Base-by-base conservation (phyloP, 1,284 basidiomycete species). In the Pholiota adiposa region DNA sequence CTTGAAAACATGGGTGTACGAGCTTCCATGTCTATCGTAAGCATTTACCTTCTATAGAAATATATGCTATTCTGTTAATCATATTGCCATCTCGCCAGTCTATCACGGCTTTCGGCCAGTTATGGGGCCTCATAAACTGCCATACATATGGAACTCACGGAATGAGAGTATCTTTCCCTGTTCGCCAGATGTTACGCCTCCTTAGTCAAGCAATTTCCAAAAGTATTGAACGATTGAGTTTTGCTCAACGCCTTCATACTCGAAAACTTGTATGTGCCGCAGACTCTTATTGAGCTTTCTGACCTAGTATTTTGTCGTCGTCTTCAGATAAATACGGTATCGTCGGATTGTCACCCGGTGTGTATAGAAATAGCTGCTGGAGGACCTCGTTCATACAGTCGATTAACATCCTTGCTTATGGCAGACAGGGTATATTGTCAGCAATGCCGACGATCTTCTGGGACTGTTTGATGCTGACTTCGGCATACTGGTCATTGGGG, bases 51-150 rank as follows among this genome's bases (percentile, higher is more conserved):
- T 16, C 25, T 27, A 51, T n/a, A n/a, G n/a, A n/a, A n/a, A n/a
- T n/a, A n/a, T n/a, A n/a, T n/a, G n/a, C n/a, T n/a, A n/a, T n/a
- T n/a, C n/a, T n/a, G n/a, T n/a, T n/a, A n/a, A n/a, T n/a, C n/a
- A n/a, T n/a, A n/a, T n/a, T n/a, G n/a, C n/a, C n/a, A n/a, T n/a
- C n/a, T n/a, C n/a, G n/a, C n/a, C 58, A 89, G 84, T 95, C 93
- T 7, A 92, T 96, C 67, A 86, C 93, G 70, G 90, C 91, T 0
- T 96, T 94, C 67, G 91, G 90, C 36, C 80, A 86, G 50, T 79
- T 96, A 0, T 96, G 93, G 93, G 93, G 93, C 48, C 80, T 97
- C 7, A 87, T 96, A 59, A 85, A 91, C 3, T 92, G 93, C 68
- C 93, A 96, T 72, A 89, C 88, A 0, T 96, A 95, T 65, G 93